Evolutionary conservation across 225 moss, liverwort and hornwort genomes (phyloP), one percentile per base, ranked within the genome.

Genomic region (Pseudisothecium myosuroides): DNA sequence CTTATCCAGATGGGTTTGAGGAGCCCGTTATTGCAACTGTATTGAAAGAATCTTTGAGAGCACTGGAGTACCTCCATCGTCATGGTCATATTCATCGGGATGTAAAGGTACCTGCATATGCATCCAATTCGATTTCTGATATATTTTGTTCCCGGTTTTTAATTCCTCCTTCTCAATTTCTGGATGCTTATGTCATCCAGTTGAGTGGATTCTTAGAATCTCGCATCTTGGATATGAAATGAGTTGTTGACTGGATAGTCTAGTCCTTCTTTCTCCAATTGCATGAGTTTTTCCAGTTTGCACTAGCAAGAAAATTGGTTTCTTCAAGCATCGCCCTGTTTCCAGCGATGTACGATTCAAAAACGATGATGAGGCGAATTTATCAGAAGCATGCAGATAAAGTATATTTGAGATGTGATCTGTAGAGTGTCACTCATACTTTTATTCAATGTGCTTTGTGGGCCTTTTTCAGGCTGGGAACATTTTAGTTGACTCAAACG

Each of bases 81-180:
- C 98, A 99, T 83, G 98, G 98, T 84, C 97, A 96, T 91, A 99
- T 99, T 88, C 98, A 99, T 90, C 95, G 98, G 66, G 98, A 99
- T 93, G 97, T 99, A 62, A 99, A 95, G 95, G 95, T 95, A 90
- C 41, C 18, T 68, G 43, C 84, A 72, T 69, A 65, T 87, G 71
- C 87, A 84, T 81, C 76, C 56, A 85, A 56, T 87, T 83, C 43
- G n/a, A 83, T 88, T 63, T 74, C 63, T 68, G 81, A 75, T 84
- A 67, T 20, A 50, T 80, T 55, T 11, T 56, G 54, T 47, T 71
- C 55, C 27, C 67, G 47, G 52, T 72, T 77, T 10, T 55, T 63
- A 82, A 52, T 74, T 59, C 75, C 66, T 72, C 32, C 66, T 19
- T 66, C 59, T 64, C 29, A 83, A 75, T 83, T 67, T 41, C 58